These are phyloP conservation scores for Parathielavia appendiculata DNA, from an alignment of 495 filamentous ascomycete species.

Conservation along the genomic window DNA sequence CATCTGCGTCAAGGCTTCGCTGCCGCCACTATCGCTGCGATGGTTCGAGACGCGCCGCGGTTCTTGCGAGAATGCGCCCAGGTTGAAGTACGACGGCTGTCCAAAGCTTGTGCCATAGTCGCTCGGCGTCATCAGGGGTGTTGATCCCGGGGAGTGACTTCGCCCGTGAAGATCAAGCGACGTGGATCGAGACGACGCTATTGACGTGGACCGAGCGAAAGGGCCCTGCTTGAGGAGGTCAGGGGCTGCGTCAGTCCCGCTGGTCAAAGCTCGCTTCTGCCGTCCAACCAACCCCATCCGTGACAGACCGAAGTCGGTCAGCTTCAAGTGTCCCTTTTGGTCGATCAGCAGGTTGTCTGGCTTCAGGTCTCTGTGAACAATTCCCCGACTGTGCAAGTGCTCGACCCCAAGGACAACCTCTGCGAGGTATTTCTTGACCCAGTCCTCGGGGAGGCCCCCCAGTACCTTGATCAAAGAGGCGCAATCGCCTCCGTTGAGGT, in stretches of 20 bases:
- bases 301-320: conserved; percentile 96
- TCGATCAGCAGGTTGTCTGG: conserved; percentile 97
- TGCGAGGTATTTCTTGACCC: conserved; percentile 93
- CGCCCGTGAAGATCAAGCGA: conserved; percentile 84
- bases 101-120: conserved; percentile 52
- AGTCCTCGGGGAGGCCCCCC: conserved; percentile 87
- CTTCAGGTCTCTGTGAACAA: conserved; percentile 94
- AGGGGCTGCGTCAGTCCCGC: conserved; percentile 71
- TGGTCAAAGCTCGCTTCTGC: conserved; percentile 86
- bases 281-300: conserved; percentile 95
- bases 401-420: conserved; percentile 94
- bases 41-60: conserved; percentile 78
- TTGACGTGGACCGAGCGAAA: conserved; percentile 76
- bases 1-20: conserved; percentile 78
- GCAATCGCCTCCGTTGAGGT: conserved; percentile 95
- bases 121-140: conserved; percentile 85
- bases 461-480: conserved; percentile 93
- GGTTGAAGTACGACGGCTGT: conserved; percentile 91
- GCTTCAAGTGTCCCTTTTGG: conserved; percentile 90
- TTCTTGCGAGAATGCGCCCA: conserved; percentile 64
- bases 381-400: conserved; percentile 87
- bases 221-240: conserved; percentile 90
- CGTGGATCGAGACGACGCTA: conserved; percentile 89
- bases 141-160: conserved; percentile 68
- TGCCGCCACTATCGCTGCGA: conserved; percentile 87